A percentile compares a stretch with the other conserved stretches of the same genome.
These are phyloP conservation scores for Xylariaceae sp. DNA, from an alignment of 2,329 filamentous ascomycete species.

Conservation along the genomic window DNA sequence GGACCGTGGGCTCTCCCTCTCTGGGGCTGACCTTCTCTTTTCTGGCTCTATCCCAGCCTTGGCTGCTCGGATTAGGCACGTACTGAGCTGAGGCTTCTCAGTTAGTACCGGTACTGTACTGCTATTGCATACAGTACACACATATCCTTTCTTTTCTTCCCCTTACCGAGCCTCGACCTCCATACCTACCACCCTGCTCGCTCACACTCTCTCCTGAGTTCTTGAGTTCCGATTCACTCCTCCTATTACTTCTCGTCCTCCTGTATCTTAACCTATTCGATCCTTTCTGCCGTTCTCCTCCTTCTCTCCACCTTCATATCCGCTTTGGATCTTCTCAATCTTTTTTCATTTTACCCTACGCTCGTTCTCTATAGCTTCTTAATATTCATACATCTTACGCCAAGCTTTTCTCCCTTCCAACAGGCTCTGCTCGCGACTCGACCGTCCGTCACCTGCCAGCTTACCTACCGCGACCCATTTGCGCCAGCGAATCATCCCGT, in stretches of 20 bases:
- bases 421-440: not conserved
- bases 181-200: too few species aligned
- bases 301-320: conserved; percentile 16
- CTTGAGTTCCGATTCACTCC: conserved; percentile 14
- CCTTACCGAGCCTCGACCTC: conserved; percentile 4
- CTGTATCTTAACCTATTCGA: conserved; percentile 31
- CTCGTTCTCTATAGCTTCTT: conserved; percentile 31
- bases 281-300: conserved; percentile 23
- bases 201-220: not conserved
- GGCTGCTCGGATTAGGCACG: too few species aligned
- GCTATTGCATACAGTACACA: too few species aligned
- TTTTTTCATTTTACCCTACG: conserved; percentile 23
- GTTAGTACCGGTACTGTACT: too few species aligned
- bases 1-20: too few species aligned
- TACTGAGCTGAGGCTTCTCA: too few species aligned
- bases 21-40: not conserved
- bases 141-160: conserved; percentile 17
- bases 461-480: too few species aligned
- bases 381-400: conserved; percentile 26
- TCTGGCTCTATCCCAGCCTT: not conserved
- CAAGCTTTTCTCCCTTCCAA: conserved; percentile 15
- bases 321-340: conserved; percentile 16
- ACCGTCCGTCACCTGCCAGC: conserved; percentile 1
- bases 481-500: not conserved
- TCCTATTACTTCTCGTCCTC: conserved; percentile 22